Evolutionary conservation across 2,329 filamentous ascomycete species (phyloP).

Genomic region (Fusarium decemcellulare): DNA sequence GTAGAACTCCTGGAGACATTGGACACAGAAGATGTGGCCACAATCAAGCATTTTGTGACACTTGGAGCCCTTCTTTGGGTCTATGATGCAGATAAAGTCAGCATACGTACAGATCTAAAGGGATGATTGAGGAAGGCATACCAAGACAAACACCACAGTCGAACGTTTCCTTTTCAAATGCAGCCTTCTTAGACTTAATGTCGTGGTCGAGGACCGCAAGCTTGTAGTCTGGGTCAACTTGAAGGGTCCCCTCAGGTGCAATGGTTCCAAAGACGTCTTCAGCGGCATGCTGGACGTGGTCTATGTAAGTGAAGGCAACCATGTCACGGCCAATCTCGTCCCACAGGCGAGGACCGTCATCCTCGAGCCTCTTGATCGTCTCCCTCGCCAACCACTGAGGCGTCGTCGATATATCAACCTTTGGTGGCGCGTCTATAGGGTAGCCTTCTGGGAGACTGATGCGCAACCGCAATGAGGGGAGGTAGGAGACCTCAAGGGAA

Average conservation of each 20-base stretch:
- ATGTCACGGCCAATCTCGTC: conserved; percentile 72
- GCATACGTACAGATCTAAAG: neutral
- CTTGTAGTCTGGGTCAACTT: conserved; percentile 71
- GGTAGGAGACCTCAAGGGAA: conserved; percentile 67
- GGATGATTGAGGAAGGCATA: conserved; percentile 50
- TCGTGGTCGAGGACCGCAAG: conserved; percentile 85
- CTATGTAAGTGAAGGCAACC: conserved; percentile 74
- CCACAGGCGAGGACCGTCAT: conserved; percentile 69
- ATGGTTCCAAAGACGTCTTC: conserved; percentile 74
- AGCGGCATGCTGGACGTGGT: conserved; percentile 71
- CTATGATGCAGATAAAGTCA: conserved; percentile 54
- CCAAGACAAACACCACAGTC: conserved; percentile 88
- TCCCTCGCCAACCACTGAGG: conserved; percentile 70
- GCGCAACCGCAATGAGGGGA: conserved; percentile 69
- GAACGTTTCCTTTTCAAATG: conserved; percentile 88
- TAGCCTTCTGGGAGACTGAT: conserved; percentile 72
- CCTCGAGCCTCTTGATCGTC: conserved; percentile 64
- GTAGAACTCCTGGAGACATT: conserved; percentile 93
- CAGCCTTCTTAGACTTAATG: conserved; percentile 77
- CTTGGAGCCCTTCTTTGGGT: conserved; percentile 87
- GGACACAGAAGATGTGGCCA: conserved; percentile 89
- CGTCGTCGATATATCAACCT: conserved; percentile 64
- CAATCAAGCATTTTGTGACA: conserved; percentile 90
- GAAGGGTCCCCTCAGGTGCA: conserved; percentile 61
- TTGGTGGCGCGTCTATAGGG: conserved; percentile 66